Evolutionary conservation across 108 stramenopile genomes (phyloP).

Genomic region (Skeletonema marinoi): DNA sequence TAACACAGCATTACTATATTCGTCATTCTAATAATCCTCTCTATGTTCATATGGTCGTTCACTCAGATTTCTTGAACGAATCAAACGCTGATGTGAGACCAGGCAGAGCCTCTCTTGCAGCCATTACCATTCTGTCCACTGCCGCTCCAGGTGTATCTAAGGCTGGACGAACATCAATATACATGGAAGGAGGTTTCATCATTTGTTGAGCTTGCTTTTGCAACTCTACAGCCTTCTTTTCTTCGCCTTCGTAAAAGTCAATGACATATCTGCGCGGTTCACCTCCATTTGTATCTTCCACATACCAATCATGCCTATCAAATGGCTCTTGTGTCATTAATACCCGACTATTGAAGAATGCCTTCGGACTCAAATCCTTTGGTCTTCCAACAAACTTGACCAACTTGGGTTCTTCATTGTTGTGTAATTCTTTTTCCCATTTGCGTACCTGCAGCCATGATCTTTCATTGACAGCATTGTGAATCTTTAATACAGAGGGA

Average conservation of each 20-base stretch:
- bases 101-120: slow-evolving; percentile 70
- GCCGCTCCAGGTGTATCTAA: slow-evolving; percentile 77
- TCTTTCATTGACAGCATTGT: slow-evolving; percentile 96
- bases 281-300: slow-evolving; percentile 57
- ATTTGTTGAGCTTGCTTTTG: not conserved
- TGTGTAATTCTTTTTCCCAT: slow-evolving; percentile 70
- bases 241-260: slow-evolving; percentile 90
- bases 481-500: slow-evolving; percentile 85
- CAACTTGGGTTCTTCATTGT: slow-evolving; percentile 60
- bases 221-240: slow-evolving; percentile 11
- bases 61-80: slow-evolving; percentile 20
- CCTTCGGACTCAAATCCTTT: slow-evolving; percentile 89
- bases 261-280: slow-evolving; percentile 91
- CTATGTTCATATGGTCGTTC: not conserved
- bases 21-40: not conserved
- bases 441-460: slow-evolving; percentile 80
- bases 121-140: slow-evolving; percentile 66
- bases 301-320: slow-evolving; percentile 98
- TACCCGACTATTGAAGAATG: slow-evolving; percentile 77
- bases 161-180: slow-evolving; percentile 93
- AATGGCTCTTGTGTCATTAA: slow-evolving; percentile 87
- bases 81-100: slow-evolving; percentile 60
- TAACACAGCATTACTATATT: slow-evolving; percentile 38
- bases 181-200: slow-evolving; percentile 64
- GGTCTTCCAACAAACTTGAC: slow-evolving; percentile 92